Percentiles rank a stretch among this genome's conserved stretches.
Evolutionary conservation across 108 stramenopile species (phyloP).

Genomic region (Cylindrotheca closterium): DNA sequence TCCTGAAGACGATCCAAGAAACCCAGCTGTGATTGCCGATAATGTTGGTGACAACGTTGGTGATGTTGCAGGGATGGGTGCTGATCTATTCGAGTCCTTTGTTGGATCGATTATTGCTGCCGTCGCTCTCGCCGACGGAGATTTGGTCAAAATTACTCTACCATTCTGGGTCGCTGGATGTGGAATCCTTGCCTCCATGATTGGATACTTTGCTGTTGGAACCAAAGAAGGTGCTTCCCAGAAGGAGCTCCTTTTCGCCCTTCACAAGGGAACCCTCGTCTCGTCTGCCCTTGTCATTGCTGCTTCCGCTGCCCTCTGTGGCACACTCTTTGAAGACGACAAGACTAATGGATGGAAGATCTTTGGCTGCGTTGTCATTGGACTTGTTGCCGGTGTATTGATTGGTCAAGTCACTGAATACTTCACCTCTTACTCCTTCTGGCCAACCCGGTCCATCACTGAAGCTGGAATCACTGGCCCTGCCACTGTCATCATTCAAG

Average conservation of each 20-base stretch:
- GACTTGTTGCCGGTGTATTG: conserved; percentile 85
- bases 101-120: conserved; percentile 92
- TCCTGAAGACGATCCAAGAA: conserved; percentile 96
- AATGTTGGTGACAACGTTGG: conserved; percentile 99
- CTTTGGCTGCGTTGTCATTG: conserved; percentile 82
- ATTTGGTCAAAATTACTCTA: conserved; percentile 62
- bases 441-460: conserved; percentile 82
- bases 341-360: conserved; percentile 50
- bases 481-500: conserved; percentile 94
- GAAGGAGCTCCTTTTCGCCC: conserved; percentile 63
- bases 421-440: conserved; percentile 89
- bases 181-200: conserved; percentile 85
- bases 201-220: conserved; percentile 67
- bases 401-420: conserved; percentile 95
- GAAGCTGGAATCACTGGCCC: conserved; percentile 88
- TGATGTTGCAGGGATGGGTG: conserved; percentile 95
- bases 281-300: conserved; percentile 64
- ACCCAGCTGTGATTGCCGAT: conserved; percentile 98
- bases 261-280: conserved; percentile 74
- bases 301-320: conserved; percentile 43
- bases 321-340: conserved; percentile 49
- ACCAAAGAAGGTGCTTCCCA: conserved; percentile 69
- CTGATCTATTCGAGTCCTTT: conserved; percentile 94
- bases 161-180: conserved; percentile 88
- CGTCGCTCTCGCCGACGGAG: conserved; percentile 74